Evolutionary conservation across 441 rosid genomes (phyloP), one percentile per base, ranked within the genome.

Genomic region (Raphanus hybrid): DNA sequence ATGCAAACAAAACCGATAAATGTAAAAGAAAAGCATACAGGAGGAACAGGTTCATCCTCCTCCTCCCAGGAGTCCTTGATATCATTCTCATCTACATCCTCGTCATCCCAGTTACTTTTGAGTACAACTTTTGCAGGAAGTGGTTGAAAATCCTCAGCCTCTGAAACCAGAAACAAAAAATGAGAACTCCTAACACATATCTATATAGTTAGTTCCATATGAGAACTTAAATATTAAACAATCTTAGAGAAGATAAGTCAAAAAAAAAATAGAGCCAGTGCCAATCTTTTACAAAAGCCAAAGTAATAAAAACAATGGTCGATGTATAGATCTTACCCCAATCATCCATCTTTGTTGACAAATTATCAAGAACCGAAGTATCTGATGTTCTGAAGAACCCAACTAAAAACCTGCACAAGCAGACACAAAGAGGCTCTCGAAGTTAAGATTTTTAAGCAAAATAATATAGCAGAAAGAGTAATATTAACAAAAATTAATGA

Each of bases 21-120:
- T 26, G 3, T 5, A 11, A 41, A 52, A 73, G 7, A 62, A 58
- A 76, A 18, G 10, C 84, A 80, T 92, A 92, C 98, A 78, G 70
- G 86, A 78, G 73, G 86, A 77, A 84, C 85, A 71, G 88, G 86
- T 79, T 91, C 93, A 18, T 92, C 98, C 73, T 92, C 97, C 81
- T 92, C 97, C 81, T 94, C 98, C 98, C 97, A 94, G 6, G 98
- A 94, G 64, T 94, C 98, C 82, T 92, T 94, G 75, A 94, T 82
- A 76, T 88, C 97, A 75, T 80, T 63, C 15, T 91, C 97, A 74
- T 94, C 97, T 55, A 81, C 84, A 74, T 94, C 98, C 81, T 94
- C 98, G 74, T 92, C 98, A 70, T 94, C 97, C 97, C 98, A 94
- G 10, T 78, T 80, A 37, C 71, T 87, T 84, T 82, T 83, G 55